A percentile compares a stretch with the other conserved stretches of the same genome.
These are phyloP conservation scores for Schizosaccharomyces lindneri DNA, from an alignment of 805 yeast genomes.

Conservation along the genomic window DNA sequence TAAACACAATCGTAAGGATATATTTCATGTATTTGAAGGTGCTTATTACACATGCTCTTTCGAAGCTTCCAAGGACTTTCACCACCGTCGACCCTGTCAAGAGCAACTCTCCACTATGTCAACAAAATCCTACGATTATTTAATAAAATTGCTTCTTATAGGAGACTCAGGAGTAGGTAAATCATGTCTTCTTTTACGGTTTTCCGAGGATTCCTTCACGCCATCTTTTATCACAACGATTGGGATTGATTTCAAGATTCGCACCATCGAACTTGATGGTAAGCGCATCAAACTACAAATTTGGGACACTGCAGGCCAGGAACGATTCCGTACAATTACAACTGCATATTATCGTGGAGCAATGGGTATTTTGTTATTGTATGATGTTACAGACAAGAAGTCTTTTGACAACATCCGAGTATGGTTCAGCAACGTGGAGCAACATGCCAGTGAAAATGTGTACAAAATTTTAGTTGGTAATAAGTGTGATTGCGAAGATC, in stretches of 20 bases:
- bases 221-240: constrained; percentile 92
- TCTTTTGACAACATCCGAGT: constrained; percentile 79
- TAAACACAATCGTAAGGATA: not conserved
- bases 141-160: constrained; percentile 78
- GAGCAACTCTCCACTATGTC: not conserved
- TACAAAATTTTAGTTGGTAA: constrained; percentile 86
- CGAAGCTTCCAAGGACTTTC: not conserved
- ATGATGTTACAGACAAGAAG: constrained; percentile 92
- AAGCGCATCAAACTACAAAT: constrained; percentile 80
- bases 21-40: not conserved
- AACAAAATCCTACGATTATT: constrained; percentile 37
- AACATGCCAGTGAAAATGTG: constrained; percentile 90
- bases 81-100: not conserved
- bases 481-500: constrained; percentile 73
- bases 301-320: constrained; percentile 3
- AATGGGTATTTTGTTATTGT: constrained; percentile 88
- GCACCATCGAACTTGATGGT: constrained; percentile 62
- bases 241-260: constrained; percentile 73
- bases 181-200: constrained; percentile 78
- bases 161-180: constrained; percentile 99
- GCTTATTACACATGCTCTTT: not conserved
- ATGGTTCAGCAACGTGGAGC: constrained; percentile 89
- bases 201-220: constrained; percentile 91
- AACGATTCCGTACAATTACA: constrained; percentile 3
- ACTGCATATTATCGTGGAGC: constrained; percentile 89